Evolutionary conservation across 352 stramenopile species (phyloP).

Genomic region (Phytopythium montanum): DNA sequence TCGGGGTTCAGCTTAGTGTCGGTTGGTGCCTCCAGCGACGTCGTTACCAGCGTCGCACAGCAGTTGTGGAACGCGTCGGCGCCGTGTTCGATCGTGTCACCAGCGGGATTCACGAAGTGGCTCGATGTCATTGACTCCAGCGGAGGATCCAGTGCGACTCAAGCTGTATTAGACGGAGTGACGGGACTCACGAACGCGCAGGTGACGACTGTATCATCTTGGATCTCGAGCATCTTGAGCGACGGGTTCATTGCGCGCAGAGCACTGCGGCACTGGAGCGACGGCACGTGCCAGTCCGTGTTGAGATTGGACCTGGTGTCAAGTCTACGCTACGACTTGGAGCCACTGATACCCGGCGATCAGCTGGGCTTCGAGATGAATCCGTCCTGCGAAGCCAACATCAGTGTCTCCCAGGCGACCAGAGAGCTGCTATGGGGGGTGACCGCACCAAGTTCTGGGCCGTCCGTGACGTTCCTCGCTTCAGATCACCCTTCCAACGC

Average conservation of each 20-base stretch:
- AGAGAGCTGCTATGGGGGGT: slow-evolving; percentile 32
- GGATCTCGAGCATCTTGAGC: slow-evolving; percentile 34
- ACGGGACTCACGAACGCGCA: slow-evolving; percentile 19
- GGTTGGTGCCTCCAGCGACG: slow-evolving; percentile 19
- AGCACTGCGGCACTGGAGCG: slow-evolving; percentile 55
- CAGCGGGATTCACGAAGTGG: slow-evolving; percentile 53
- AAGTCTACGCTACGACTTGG: slow-evolving; percentile 56
- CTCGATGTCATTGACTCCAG: slow-evolving; percentile 12
- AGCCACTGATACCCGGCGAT: slow-evolving; percentile 39
- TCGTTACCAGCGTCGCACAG: slow-evolving; percentile 27
- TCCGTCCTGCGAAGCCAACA: slow-evolving; percentile 11
- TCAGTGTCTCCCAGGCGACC: slow-evolving; percentile 15
- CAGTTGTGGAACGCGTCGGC: slow-evolving; percentile 45
- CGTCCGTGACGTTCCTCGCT: slow-evolving; percentile 36
- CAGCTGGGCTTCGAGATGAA: slow-evolving; percentile 73
- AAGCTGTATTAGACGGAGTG: slow-evolving; percentile 13
- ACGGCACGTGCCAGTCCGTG: slow-evolving; percentile 52
- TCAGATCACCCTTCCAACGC: slow-evolving; percentile 25
- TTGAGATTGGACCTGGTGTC: slow-evolving; percentile 15
- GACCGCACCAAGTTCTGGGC: slow-evolving; percentile 5
- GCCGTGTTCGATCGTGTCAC: slow-evolving; percentile 37
- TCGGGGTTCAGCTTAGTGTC: slow-evolving; percentile 46
- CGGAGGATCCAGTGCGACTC: neutral
- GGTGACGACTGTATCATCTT: slow-evolving; percentile 31
- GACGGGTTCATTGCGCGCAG: slow-evolving; percentile 47